Evolutionary conservation across 2,329 filamentous ascomycete species (phyloP), one percentile per base, ranked within the genome.

Genomic region (Allantophomopsis cytisporea): DNA sequence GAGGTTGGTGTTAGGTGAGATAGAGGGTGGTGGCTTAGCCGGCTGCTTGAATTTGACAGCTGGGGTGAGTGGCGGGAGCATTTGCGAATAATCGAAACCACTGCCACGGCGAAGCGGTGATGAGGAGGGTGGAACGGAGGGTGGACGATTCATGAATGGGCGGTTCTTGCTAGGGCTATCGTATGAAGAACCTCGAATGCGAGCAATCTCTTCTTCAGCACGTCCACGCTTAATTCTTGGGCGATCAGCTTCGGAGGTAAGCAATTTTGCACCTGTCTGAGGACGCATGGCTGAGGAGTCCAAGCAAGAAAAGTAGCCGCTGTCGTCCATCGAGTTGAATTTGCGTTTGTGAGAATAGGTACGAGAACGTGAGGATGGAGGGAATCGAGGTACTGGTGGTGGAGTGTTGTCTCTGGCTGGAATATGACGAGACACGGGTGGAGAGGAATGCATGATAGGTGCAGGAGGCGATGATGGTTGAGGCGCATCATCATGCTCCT

Each of bases 301-400:
- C 14, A 96, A 71, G 0, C 88, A 95, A 2, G 91, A 96, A 56
- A 94, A 94, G 60, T 96, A 98, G 32, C 91, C 91, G 56, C 89
- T 96, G 60, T 98, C 91, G 53, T 83, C 85, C 66, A 93, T 80
- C 11, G 82, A 80, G 21, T 74, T 73, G 51, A 83, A 76, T 58
- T 86, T 89, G 48, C 83, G 80, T 61, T 84, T 85, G 48, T 80
- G 78, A 31, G 77, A 73, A 38, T 76, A 31, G 16, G n/a, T 35
- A 35, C 53, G 76, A 38, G 67, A 63, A 34, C 70, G 70, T n/a
- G 83, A 83, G 15, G 79, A 79, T 31, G 69, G 63, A 31, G 69
- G 64, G 36, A 75, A 69, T 41, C 72, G 70, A 31, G 71, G 70
- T 37, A 72, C 69, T 17, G 82, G 79, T 23, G 87, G 85, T 14